phyloP scores from a whole-genome alignment of 1,284 basidiomycete species.

The Microbotryum silenes-acaulis region DNA sequence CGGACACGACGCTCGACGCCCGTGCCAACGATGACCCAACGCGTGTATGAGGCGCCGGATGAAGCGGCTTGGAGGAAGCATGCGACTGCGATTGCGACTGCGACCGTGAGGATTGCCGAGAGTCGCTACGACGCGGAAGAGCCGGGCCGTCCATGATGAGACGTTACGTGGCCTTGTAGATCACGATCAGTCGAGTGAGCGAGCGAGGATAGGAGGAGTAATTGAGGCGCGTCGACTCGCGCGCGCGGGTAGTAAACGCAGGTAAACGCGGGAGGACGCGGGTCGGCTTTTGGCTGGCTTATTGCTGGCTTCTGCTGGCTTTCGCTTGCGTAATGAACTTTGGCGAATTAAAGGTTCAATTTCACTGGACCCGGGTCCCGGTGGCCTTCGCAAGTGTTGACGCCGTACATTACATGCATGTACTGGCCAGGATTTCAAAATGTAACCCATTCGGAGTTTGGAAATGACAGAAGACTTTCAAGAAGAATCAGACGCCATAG shows the following conservation, averaged over 20 bases:
- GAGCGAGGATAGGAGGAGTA: neutral
- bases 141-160: too few species aligned
- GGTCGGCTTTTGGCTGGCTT: neutral
- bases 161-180: neutral
- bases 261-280: too few species aligned
- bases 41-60: slow-evolving; percentile 1
- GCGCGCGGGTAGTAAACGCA: neutral
- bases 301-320: too few species aligned
- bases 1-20: neutral
- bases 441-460: too few species aligned
- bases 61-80: slow-evolving; percentile 5
- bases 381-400: too few species aligned
- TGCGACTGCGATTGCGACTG: slow-evolving; percentile 12
- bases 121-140: slow-evolving; percentile 3
- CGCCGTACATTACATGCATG: too few species aligned
- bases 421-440: too few species aligned
- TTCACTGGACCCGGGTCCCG: neutral
- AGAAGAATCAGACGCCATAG: too few species aligned
- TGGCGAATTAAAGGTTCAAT: neutral
- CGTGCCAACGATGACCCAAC: neutral
- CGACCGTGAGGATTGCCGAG: slow-evolving; percentile 12
- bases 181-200: neutral
- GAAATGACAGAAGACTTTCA: too few species aligned
- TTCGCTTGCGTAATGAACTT: neutral
- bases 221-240: neutral